Evolutionary conservation across 108 stramenopile species (phyloP).

Genomic region (Nitzschia putrida): DNA sequence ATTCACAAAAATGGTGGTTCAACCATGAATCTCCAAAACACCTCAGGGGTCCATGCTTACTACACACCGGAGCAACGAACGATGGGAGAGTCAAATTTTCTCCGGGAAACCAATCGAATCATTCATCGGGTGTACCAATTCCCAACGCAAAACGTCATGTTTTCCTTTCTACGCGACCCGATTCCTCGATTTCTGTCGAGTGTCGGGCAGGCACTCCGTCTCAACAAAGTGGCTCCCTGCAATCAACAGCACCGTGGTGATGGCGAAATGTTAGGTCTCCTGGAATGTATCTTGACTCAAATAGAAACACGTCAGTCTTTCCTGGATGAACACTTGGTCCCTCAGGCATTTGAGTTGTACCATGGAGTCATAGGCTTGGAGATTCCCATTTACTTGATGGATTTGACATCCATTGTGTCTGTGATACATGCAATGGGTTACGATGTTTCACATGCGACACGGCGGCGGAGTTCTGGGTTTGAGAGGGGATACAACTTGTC

Average conservation of each 20-base stretch:
- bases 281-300: slow-evolving; percentile 6
- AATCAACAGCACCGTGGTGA: not conserved
- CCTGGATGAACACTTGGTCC: slow-evolving; percentile 13
- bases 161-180: slow-evolving; percentile 21
- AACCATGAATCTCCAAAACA: slow-evolving; percentile 7
- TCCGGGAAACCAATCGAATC: not conserved
- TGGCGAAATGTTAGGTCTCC: not conserved
- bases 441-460: not conserved
- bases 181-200: slow-evolving; percentile 10
- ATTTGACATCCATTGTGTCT: slow-evolving; percentile 1
- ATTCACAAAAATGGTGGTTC: slow-evolving; percentile 24
- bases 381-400: not conserved
- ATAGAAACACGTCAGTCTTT: not conserved
- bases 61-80: slow-evolving; percentile 4
- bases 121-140: not conserved
- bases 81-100: not conserved
- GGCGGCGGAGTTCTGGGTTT: not conserved
- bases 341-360: slow-evolving; percentile 17
- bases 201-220: slow-evolving; percentile 7
- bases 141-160: slow-evolving; percentile 1
- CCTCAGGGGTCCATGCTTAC: not conserved
- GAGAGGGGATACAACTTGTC: not conserved
- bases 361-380: slow-evolving; percentile 5
- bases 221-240: slow-evolving; percentile 14
- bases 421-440: not conserved